Evolutionary conservation across 768 basidiomycete genomes (phyloP).

Genomic region (Boletales sp.): DNA sequence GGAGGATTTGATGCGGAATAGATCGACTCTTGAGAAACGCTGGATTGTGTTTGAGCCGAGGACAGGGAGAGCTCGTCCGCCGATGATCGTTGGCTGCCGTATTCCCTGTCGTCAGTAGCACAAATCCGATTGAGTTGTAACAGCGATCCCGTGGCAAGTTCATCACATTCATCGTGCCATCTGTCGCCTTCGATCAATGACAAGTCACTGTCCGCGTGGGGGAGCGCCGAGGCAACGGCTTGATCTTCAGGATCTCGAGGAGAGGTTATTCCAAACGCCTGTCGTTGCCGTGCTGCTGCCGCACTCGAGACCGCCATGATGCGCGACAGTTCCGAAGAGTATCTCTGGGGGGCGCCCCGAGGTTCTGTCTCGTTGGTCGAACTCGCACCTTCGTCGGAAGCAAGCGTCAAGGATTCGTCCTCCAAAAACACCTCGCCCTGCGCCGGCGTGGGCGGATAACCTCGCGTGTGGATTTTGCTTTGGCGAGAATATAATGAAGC

Average conservation of each 20-base stretch:
- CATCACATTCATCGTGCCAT: conserved; percentile 37
- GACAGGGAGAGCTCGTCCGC: conserved; percentile 9
- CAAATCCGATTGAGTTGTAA: conserved; percentile 15
- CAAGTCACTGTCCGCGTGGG: conserved; percentile 45
- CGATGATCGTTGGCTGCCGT: conserved; percentile 3
- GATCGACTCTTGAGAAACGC: conserved; percentile 23
- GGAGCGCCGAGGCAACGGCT: conserved; percentile 7
- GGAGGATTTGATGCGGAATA: conserved; percentile 20
- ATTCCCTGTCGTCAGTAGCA: not conserved
- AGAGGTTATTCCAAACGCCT: conserved; percentile 50
- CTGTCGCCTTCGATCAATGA: conserved; percentile 40
- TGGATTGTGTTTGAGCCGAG: conserved; percentile 12
- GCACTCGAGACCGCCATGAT: conserved; percentile 27
- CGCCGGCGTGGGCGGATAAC: not conserved
- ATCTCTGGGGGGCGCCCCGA: conserved; percentile 5
- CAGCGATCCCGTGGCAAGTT: conserved; percentile 29
- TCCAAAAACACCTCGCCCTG: conserved; percentile 2
- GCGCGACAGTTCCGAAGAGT: conserved; percentile 27
- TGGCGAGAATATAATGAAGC: conserved; percentile 9
- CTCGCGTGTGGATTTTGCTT: not conserved
- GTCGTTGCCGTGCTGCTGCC: conserved; percentile 43
- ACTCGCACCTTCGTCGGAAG: conserved; percentile 15
- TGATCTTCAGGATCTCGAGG: conserved; percentile 26
- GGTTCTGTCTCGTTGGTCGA: not conserved
- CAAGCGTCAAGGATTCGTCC: conserved; percentile 10